phyloP scores from a whole-genome alignment of 1,139 yeast species.

The Meyerozyma smithsonii region DNA sequence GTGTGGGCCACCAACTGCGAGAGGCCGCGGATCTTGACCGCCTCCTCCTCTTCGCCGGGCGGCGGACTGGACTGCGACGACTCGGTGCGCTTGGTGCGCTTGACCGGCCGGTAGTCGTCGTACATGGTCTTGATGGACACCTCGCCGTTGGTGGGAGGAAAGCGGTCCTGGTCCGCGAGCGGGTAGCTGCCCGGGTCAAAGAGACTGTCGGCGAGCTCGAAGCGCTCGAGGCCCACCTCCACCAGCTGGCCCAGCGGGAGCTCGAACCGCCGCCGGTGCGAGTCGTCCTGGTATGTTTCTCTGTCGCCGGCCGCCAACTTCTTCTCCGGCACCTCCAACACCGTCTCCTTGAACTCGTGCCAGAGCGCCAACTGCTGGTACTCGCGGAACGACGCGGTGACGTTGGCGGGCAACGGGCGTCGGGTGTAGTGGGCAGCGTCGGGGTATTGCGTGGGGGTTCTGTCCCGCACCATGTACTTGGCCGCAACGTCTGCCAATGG shows the following conservation, averaged over 20 bases:
- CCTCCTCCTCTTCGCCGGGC: slow-evolving; percentile 20
- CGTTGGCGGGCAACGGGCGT: slow-evolving; percentile 23
- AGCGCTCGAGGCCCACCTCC: slow-evolving; percentile 51
- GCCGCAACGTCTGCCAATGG: slow-evolving; percentile 20
- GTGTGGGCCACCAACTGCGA: slow-evolving; percentile 68
- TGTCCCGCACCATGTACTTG: slow-evolving; percentile 16
- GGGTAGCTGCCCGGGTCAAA: slow-evolving; percentile 56
- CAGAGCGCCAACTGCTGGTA: slow-evolving; percentile 30
- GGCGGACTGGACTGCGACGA: slow-evolving; percentile 37
- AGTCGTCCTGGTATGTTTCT: slow-evolving; percentile 28
- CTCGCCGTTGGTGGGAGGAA: slow-evolving; percentile 35
- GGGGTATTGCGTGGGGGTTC: slow-evolving; percentile 30
- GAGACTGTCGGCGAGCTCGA: slow-evolving; percentile 65
- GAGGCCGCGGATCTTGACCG: slow-evolving; percentile 43
- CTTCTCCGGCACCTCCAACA: slow-evolving; percentile 52
- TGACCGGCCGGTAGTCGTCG: slow-evolving; percentile 67
- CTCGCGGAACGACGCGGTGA: slow-evolving; percentile 38
- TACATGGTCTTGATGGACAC: slow-evolving; percentile 34
- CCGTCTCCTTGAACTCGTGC: slow-evolving; percentile 65
- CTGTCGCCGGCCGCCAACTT: slow-evolving; percentile 19
- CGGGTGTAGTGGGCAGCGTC: slow-evolving; percentile 27
- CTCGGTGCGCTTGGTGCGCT: slow-evolving; percentile 50
- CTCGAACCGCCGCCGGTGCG: slow-evolving; percentile 59
- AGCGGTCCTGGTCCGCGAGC: slow-evolving; percentile 16
- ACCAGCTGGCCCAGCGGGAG: slow-evolving; percentile 63